Conservation (phyloP, 371 early-diverging fungal genomes). For the Cladochytrium tenue region DNA sequence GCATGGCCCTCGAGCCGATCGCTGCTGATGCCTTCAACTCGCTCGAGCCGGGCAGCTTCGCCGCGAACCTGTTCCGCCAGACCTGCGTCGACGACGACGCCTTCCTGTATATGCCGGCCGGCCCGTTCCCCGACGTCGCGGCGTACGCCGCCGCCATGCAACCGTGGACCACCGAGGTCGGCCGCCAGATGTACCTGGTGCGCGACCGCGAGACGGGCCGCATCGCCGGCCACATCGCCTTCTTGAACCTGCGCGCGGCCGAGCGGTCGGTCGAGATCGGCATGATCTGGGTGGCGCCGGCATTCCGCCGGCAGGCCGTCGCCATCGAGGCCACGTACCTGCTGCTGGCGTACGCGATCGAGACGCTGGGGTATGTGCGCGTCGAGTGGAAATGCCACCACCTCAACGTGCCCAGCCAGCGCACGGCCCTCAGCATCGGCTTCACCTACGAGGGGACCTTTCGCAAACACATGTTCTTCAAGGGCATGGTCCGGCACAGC, state of each 20-base stretch:
- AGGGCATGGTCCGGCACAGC: constrained; percentile 18
- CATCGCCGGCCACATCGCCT: constrained; percentile 7
- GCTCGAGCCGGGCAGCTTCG: no score
- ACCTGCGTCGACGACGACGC: no score
- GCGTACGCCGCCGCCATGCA: no score
- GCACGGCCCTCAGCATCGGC: constrained; percentile 46
- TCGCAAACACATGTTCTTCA: constrained; percentile 41
- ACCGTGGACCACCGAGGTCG: no score
- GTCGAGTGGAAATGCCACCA: constrained; percentile 38
- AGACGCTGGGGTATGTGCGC: constrained; percentile 3
- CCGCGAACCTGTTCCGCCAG: no score
- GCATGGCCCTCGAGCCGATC: no score
- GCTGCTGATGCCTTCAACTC: no score
- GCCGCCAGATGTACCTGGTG: no score
- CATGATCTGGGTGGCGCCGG: constrained; percentile 16
- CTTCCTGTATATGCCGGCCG: no score
- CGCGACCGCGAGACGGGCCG: no score
- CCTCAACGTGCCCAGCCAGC: constrained; percentile 46
- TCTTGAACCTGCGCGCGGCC: not conserved
- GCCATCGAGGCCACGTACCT: constrained; percentile 24
- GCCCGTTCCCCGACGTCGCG: no score
- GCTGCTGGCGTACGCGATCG: constrained; percentile 21
- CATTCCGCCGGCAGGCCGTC: constrained; percentile 6
- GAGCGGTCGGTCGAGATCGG: constrained; percentile 20
- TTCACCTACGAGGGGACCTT: constrained; percentile 46